phyloP scores from a whole-genome alignment of 139 green algal species.

The Klebsormidium nitens region DNA sequence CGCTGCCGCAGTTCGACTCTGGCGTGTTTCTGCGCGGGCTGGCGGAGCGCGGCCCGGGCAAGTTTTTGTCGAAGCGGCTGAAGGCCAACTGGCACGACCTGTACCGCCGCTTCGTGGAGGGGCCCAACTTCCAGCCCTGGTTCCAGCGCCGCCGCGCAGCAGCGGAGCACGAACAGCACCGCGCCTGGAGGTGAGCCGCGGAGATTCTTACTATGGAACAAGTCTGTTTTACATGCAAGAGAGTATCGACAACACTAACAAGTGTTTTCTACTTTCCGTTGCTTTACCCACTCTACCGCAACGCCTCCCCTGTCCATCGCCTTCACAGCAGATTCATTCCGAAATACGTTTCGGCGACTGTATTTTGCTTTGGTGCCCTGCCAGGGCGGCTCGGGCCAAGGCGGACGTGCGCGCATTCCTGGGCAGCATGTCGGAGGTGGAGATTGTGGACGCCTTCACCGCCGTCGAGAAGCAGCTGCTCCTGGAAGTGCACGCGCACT shows the following conservation, averaged over 20 bases:
- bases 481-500: slow-evolving; percentile 9
- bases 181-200: too few species aligned
- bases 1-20: slow-evolving; percentile 46
- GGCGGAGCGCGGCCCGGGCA: slow-evolving; percentile 10
- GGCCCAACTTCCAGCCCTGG: slow-evolving; percentile 63
- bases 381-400: too few species aligned
- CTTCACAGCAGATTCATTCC: too few species aligned
- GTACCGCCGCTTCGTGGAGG: slow-evolving; percentile 61
- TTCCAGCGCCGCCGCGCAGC: slow-evolving; percentile 47
- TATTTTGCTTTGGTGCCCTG: too few species aligned
- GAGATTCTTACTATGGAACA: too few species aligned
- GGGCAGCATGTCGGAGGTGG: slow-evolving; percentile 15
- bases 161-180: slow-evolving; percentile 17
- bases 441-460: slow-evolving; percentile 29
- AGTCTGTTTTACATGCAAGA: too few species aligned
- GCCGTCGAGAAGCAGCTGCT: slow-evolving; percentile 16
- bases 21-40: slow-evolving; percentile 40
- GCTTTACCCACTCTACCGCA: too few species aligned
- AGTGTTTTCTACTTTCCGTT: too few species aligned
- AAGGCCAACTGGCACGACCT: slow-evolving; percentile 47
- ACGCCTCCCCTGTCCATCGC: too few species aligned
- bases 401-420: slow-evolving; percentile 21
- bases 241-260: too few species aligned
- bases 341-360: too few species aligned
- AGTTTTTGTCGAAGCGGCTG: slow-evolving; percentile 28